Conservation (phyloP, 1,139 yeast species). For the Hemisphaericaspora lyxosophila region DNA sequence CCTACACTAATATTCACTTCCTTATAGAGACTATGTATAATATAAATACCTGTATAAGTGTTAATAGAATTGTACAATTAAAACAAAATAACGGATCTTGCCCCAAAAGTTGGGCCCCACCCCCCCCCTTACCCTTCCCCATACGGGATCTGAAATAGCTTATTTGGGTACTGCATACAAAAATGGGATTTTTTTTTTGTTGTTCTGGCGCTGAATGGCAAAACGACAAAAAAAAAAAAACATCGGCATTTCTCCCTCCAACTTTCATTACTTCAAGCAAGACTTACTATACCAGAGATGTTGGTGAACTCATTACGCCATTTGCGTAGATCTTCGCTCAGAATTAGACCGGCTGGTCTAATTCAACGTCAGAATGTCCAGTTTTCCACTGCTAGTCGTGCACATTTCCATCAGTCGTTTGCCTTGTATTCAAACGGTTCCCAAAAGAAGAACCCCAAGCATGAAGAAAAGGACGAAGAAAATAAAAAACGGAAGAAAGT, state of each 20-base stretch:
- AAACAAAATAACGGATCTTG: too few species aligned
- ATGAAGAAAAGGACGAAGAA: slow-evolving; percentile 13
- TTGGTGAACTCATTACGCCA: slow-evolving; percentile 9
- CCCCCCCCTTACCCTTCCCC: too few species aligned
- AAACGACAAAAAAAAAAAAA: neutral
- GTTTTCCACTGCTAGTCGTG: neutral
- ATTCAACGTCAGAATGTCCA: neutral
- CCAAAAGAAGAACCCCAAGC: slow-evolving; percentile 10
- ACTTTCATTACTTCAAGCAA: neutral
- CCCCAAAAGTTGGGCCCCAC: too few species aligned
- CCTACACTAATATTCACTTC: neutral
- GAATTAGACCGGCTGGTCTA: slow-evolving; percentile 1
- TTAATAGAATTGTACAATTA: neutral
- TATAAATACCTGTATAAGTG: neutral
- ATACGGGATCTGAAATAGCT: neutral
- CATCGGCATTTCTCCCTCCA: neutral
- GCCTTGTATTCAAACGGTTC: neutral
- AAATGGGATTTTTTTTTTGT: neutral
- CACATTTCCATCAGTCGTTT: neutral
- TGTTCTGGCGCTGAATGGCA: neutral
- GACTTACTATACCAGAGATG: slow-evolving; percentile 2
- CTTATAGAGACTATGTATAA: neutral
- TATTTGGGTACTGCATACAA: neutral
- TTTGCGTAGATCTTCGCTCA: slow-evolving; percentile 5
- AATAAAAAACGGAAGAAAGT: slow-evolving; percentile 12